Conservation (phyloP, 495 filamentous ascomycete genomes). For the Platismatia glauca region DNA sequence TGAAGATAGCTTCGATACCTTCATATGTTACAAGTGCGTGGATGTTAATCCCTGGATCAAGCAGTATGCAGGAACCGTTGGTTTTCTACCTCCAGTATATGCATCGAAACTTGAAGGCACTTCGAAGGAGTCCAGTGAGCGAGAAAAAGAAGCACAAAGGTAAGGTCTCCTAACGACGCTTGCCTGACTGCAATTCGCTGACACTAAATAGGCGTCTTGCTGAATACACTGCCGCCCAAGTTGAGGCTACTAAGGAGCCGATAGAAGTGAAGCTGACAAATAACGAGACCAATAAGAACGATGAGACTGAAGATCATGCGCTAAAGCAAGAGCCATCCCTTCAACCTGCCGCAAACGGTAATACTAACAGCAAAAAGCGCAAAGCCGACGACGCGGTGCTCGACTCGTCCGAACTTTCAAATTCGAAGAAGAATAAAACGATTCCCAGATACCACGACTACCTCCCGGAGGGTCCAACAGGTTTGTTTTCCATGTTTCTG, state of each 20-base stretch:
- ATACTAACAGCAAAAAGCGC: constrained; percentile 55
- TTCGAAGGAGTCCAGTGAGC: constrained; percentile 8
- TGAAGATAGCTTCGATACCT: constrained; percentile 78
- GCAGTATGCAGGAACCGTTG: constrained; percentile 70
- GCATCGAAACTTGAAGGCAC: constrained; percentile 27
- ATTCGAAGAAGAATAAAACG: constrained; percentile 54
- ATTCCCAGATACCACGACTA: constrained; percentile 27
- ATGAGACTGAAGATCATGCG: constrained; percentile 18
- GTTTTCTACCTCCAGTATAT: constrained; percentile 69
- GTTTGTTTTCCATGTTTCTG: constrained; percentile 71
- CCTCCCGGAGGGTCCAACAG: constrained; percentile 43
- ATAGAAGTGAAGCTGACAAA: neutral
- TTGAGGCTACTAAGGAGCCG: neutral
- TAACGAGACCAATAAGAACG: constrained; percentile 5
- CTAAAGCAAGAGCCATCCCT: constrained; percentile 13
- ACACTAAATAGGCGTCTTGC: constrained; percentile 2
- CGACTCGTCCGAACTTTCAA: constrained; percentile 29
- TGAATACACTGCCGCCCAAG: constrained; percentile 2
- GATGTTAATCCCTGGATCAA: constrained; percentile 89
- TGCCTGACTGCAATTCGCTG: neutral
- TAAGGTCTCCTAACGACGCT: neutral
- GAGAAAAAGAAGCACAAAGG: neutral
- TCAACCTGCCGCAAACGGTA: constrained; percentile 11
- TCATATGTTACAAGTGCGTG: constrained; percentile 91
- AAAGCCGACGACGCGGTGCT: constrained; percentile 58